These are phyloP conservation scores for Trypanosoma scelopori DNA, from an alignment of 208 protist species.

Conservation along the genomic window DNA sequence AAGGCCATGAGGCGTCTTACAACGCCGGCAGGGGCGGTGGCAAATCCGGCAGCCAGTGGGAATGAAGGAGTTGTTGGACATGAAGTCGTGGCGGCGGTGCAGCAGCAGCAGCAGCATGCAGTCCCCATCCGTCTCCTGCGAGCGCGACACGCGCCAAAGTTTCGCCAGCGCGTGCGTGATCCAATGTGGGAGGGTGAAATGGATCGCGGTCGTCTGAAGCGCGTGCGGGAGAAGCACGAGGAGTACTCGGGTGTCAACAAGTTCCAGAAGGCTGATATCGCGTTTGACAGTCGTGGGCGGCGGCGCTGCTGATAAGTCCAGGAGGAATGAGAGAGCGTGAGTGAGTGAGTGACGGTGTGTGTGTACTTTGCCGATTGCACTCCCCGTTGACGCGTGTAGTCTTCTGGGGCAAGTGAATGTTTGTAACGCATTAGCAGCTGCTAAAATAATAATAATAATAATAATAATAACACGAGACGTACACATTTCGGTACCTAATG, in stretches of 20 bases:
- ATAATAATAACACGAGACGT: neutral
- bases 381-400: too few relatives aligned
- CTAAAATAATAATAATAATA: too few relatives aligned
- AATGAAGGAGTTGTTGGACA: slow-evolving; percentile 26
- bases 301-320: slow-evolving; percentile 15
- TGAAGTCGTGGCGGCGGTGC: slow-evolving; percentile 44
- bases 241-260: slow-evolving; percentile 25
- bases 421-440: too few relatives aligned
- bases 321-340: neutral
- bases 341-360: neutral
- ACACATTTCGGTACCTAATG: too few relatives aligned
- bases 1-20: slow-evolving; percentile 32
- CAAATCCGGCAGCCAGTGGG: neutral
- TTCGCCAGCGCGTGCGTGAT: slow-evolving; percentile 78
- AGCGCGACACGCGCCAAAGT: slow-evolving; percentile 52
- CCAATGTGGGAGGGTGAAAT: slow-evolving; percentile 84
- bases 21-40: neutral
- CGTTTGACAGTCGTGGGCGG: slow-evolving; percentile 36
- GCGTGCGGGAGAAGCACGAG: slow-evolving; percentile 44
- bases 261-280: slow-evolving; percentile 28
- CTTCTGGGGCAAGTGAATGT: too few relatives aligned
- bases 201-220: slow-evolving; percentile 85
- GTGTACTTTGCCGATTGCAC: too few relatives aligned
- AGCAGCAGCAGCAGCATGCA: slow-evolving; percentile 28
- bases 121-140: slow-evolving; percentile 49